Base-by-base conservation (phyloP, 768 basidiomycete species). In the Pisolithus microcarpus region DNA sequence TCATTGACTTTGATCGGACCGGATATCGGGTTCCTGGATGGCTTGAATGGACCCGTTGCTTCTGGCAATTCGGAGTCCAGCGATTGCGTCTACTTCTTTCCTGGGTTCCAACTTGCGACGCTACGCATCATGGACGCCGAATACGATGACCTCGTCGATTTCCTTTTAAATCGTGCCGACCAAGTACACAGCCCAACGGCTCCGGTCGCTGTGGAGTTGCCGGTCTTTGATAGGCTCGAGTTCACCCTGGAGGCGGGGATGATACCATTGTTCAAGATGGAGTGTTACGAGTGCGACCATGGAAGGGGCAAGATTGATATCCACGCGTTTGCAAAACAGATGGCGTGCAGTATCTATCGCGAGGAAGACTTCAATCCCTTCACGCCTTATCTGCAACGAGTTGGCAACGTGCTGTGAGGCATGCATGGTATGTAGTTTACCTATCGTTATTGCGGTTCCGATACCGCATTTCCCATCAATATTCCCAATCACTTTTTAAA, bases 1-100 rank as follows among this genome's bases (percentile, higher is more conserved):
- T 50, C 53, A 18, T 23, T 55, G 18, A 23, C 30, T n/a, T 38
- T 55, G n/a, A 19, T n/a, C 11, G 13, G 26, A 8, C 43, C 51
- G 11, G 48, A 52, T 23, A 7, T 5, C 13, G 37, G 18, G 26
- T 28, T 55, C 36, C 30, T 55, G 18, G 15, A 52, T 16, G 24
- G 42, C 5, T 39, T 55, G 9, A 55, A 49, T 28, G 26, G n/a
- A 16, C 38, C 19, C 16, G 10, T 52, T 42, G 31, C 19, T 8
- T 4, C 34, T 13, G 30, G 3, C 40, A 23, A 19, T 11, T n/a
- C 7, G 34, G 18, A 24, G 43, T 7, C 16, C 5, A 37, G 18
- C 5, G 10, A n/a, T 18, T 30, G 8, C 15, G 11, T 3, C 44
- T 46, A 40, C 9, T 38, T 39, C 16, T 46, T 39, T 13, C 50